Percentiles rank a stretch among this genome's conserved stretches.
phyloP scores from a whole-genome alignment of 2,329 filamentous ascomycete species.

The Cercospora sp. region DNA sequence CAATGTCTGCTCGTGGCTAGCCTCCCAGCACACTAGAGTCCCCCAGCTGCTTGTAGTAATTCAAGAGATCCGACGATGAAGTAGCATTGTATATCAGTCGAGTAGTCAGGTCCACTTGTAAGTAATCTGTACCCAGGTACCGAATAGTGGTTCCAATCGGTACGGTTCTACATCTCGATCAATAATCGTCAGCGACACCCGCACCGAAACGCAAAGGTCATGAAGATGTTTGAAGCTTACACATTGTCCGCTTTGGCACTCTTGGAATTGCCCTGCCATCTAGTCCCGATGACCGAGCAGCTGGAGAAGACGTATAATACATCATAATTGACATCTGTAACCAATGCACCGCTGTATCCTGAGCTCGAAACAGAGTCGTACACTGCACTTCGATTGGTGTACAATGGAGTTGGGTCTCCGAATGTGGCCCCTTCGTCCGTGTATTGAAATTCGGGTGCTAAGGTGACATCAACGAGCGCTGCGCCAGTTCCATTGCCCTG shows the following conservation, averaged over 20 bases:
- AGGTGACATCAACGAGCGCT: constrained; percentile 14
- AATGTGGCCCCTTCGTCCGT: constrained; percentile 18
- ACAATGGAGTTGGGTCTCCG: constrained; percentile 14
- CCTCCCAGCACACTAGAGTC: neutral
- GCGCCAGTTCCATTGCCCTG: constrained; percentile 16
- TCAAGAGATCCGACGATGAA: constrained; percentile 12
- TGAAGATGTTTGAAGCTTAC: neutral
- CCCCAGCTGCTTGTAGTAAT: constrained; percentile 19
- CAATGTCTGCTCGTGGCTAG: neutral
- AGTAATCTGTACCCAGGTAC: constrained; percentile 18
- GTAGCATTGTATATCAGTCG: constrained; percentile 20
- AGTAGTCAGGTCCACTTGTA: constrained; percentile 16
- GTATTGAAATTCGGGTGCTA: constrained; percentile 13
- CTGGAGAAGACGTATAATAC: constrained; percentile 9
- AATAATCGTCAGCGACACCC: neutral
- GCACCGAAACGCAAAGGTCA: neutral
- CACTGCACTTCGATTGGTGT: constrained; percentile 11
- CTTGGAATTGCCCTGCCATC: constrained; percentile 9
- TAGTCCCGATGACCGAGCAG: constrained; percentile 17
- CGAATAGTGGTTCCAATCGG: constrained; percentile 14
- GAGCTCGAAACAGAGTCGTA: constrained; percentile 11
- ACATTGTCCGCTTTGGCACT: constrained; percentile 18
- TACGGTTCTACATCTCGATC: constrained; percentile 7
- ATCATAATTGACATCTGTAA: constrained; percentile 17
- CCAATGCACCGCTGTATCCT: constrained; percentile 12